These are phyloP conservation scores for Tricholoma saponaceum DNA, from an alignment of 768 basidiomycete species.

Conservation along the genomic window DNA sequence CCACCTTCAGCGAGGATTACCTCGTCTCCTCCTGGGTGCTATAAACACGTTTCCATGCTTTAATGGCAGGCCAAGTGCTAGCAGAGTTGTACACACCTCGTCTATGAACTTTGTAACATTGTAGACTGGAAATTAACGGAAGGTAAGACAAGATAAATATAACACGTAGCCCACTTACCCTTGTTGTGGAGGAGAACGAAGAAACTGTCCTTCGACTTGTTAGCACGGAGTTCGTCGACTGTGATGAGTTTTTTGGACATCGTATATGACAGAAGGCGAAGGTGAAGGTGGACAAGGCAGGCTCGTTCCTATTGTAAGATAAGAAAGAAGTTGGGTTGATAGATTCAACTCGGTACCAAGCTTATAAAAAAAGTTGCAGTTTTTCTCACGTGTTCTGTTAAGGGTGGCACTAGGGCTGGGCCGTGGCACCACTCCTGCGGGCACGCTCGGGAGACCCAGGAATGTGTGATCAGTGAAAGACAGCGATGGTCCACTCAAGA, in stretches of 20 bases:
- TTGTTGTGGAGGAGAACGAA: constrained; percentile 85
- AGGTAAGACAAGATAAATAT: constrained; percentile 28
- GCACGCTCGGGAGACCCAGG: neutral
- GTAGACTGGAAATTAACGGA: constrained; percentile 61
- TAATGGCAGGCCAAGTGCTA: neutral
- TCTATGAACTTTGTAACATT: constrained; percentile 92
- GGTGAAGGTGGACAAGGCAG: constrained; percentile 13
- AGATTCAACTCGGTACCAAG: constrained; percentile 3
- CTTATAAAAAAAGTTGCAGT: constrained; percentile 19
- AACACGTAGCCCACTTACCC: constrained; percentile 43
- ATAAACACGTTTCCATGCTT: constrained; percentile 4
- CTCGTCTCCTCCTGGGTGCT: constrained; percentile 99
- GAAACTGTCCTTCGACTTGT: constrained; percentile 71
- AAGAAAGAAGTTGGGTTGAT: constrained; percentile 23
- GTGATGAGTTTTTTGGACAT: constrained; percentile 57
- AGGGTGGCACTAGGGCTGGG: neutral
- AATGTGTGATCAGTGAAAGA: neutral
- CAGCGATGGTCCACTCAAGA: too few species aligned
- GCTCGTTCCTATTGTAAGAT: constrained; percentile 21
- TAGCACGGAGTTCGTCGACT: constrained; percentile 71
- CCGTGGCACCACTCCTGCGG: neutral
- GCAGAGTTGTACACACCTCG: constrained; percentile 53
- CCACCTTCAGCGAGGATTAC: constrained; percentile 91
- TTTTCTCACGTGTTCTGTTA: constrained; percentile 28
- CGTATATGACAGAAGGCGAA: constrained; percentile 13